phyloP scores from a whole-genome alignment of 805 yeast species.

The Sugiyamaella floridensis region DNA sequence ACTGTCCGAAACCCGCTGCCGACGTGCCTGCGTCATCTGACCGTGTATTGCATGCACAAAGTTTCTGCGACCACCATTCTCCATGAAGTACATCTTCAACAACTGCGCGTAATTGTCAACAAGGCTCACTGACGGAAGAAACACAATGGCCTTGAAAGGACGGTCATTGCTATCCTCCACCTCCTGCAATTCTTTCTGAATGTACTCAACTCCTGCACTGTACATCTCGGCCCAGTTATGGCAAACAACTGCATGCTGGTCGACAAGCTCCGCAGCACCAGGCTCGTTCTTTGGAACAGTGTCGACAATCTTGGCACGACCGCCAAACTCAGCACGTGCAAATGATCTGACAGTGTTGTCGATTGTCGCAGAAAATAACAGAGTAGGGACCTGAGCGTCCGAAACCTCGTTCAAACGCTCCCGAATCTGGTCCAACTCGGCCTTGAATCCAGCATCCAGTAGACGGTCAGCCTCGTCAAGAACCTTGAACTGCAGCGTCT shows the following conservation, averaged over 20 bases:
- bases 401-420: conserved; percentile 36
- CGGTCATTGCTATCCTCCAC: conserved; percentile 18
- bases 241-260: conserved; percentile 57
- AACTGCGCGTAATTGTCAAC: conserved; percentile 51
- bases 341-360: conserved; percentile 58
- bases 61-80: background rate
- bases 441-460: conserved; percentile 72
- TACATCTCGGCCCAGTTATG: conserved; percentile 50
- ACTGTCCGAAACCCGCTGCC: conserved; percentile 51
- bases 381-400: conserved; percentile 43
- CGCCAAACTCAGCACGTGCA: conserved; percentile 45
- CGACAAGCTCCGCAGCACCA: conserved; percentile 70
- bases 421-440: conserved; percentile 54
- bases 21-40: conserved; percentile 57
- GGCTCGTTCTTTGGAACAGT: conserved; percentile 69
- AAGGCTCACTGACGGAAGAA: conserved; percentile 68
- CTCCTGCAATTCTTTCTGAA: conserved; percentile 36
- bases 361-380: conserved; percentile 85
- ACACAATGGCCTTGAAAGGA: conserved; percentile 69
- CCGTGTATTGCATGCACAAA: conserved; percentile 50
- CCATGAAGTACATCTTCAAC: conserved; percentile 27
- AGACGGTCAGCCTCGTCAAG: conserved; percentile 91
- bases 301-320: conserved; percentile 43
- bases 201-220: conserved; percentile 45
- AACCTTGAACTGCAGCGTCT: conserved; percentile 53